These are phyloP conservation scores for Penicillium bialowiezense DNA, from an alignment of 495 filamentous ascomycete species.

Conservation along the genomic window DNA sequence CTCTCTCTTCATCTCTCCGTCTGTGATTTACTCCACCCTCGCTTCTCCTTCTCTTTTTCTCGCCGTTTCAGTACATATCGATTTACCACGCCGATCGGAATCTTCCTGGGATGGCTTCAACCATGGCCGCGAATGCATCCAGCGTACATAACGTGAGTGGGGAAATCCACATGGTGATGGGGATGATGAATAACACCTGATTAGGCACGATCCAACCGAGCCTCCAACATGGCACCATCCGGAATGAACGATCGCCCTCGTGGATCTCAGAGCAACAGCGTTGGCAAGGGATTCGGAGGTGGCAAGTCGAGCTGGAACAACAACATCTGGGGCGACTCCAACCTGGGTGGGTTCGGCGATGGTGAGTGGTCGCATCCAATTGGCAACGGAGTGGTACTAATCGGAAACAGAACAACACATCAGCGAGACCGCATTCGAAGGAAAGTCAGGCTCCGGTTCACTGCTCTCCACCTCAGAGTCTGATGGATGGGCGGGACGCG, in stretches of 20 bases:
- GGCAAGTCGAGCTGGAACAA: constrained; percentile 50
- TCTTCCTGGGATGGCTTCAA: constrained; percentile 36
- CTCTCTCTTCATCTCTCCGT: neutral
- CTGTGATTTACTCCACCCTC: constrained; percentile 20
- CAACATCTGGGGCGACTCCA: constrained; percentile 60
- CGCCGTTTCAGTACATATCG: constrained; percentile 30
- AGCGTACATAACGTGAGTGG: constrained; percentile 40
- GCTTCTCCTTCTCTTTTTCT: constrained; percentile 12
- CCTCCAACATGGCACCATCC: constrained; percentile 40
- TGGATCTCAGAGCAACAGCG: constrained; percentile 31
- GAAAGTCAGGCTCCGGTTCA: constrained; percentile 63
- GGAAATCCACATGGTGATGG: neutral
- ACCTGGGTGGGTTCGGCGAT: constrained; percentile 49
- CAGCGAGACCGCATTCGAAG: constrained; percentile 36
- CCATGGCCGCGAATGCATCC: constrained; percentile 39
- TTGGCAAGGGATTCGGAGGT: constrained; percentile 45
- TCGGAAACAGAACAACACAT: constrained; percentile 28
- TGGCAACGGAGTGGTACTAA: constrained; percentile 3
- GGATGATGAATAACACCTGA: neutral
- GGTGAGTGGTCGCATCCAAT: constrained; percentile 17
- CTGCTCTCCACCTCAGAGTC: constrained; percentile 63
- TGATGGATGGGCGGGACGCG: constrained; percentile 51
- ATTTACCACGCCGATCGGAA: constrained; percentile 13
- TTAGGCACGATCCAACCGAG: constrained; percentile 38
- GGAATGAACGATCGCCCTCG: constrained; percentile 40